Conservation (phyloP, 2,329 filamentous ascomycete species). For the Mariannaea sp. region DNA sequence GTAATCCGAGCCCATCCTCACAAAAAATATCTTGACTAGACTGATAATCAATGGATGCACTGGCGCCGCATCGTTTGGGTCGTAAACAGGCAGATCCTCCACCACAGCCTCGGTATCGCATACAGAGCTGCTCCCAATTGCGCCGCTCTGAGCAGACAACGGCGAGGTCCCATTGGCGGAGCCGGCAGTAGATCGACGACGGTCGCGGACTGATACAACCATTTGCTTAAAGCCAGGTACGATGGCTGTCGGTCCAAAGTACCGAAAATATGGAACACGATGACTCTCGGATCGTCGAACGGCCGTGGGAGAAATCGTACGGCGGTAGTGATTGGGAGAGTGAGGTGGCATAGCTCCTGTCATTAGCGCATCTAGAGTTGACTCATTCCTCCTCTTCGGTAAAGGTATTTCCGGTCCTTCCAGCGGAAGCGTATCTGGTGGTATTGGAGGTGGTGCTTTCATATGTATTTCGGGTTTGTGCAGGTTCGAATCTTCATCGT, state of each 20-base stretch:
- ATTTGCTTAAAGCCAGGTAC: constrained; percentile 93
- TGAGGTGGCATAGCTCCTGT: constrained; percentile 11
- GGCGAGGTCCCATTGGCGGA: constrained; percentile 62
- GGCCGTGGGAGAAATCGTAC: constrained; percentile 48
- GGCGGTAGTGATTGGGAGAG: constrained; percentile 29
- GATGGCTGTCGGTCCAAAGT: constrained; percentile 89
- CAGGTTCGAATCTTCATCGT: constrained; percentile 44
- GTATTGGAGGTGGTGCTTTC: constrained; percentile 19
- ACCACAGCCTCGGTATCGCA: constrained; percentile 50
- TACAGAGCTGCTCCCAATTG: constrained; percentile 46
- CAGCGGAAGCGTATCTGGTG: constrained; percentile 21
- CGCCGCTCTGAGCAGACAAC: constrained; percentile 45
- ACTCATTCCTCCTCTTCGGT: constrained; percentile 15
- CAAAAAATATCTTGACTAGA: constrained; percentile 80
- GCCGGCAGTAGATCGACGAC: constrained; percentile 61
- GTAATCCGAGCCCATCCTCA: constrained; percentile 82
- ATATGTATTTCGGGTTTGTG: constrained; percentile 31
- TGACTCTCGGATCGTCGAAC: constrained; percentile 60
- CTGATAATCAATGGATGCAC: constrained; percentile 77
- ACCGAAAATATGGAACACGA: constrained; percentile 85
- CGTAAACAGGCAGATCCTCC: constrained; percentile 73
- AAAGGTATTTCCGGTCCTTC: constrained; percentile 13
- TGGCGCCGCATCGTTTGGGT: constrained; percentile 70
- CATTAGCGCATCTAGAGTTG: constrained; percentile 8
- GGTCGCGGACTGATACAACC: constrained; percentile 76